These are phyloP conservation scores for Trichoderma sp. DNA, from an alignment of 2,329 filamentous ascomycete genomes.

Conservation along the genomic window DNA sequence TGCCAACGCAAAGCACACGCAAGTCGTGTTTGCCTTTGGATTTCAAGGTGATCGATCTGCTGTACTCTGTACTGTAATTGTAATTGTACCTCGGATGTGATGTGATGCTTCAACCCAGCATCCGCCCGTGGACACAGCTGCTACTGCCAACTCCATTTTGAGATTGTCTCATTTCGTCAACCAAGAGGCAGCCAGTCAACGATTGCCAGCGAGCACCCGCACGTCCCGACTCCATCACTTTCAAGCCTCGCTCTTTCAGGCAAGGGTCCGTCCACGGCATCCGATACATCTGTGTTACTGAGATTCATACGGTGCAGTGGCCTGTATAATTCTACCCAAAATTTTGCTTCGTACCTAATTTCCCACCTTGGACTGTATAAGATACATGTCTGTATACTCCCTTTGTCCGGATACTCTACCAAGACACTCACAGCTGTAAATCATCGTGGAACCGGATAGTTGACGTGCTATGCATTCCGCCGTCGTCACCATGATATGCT, in stretches of 20 bases:
- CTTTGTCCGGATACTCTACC: neutral
- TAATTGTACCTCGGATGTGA: neutral
- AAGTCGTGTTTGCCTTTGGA: neutral
- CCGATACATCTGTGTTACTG: neutral
- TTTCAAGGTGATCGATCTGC: neutral
- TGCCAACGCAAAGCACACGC: neutral
- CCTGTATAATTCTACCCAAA: neutral
- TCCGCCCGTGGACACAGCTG: too few relatives aligned
- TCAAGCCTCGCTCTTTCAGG: neutral
- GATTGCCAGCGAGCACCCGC: neutral
- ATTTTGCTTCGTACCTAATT: neutral
- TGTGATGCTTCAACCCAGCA: neutral
- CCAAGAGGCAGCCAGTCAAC: neutral
- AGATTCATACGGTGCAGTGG: neutral
- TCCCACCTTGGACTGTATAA: neutral
- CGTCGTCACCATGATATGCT: constrained; percentile 1
- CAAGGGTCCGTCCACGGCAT: neutral
- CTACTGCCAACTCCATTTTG: neutral
- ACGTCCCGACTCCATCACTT: neutral
- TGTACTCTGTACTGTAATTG: neutral
- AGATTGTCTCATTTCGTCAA: constrained; percentile 1
- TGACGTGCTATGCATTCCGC: neutral
- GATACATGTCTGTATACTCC: neutral
- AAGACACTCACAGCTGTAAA: neutral
- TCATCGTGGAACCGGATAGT: neutral